Base-by-base conservation (phyloP, 1,284 basidiomycete genomes). In the Pisolithus thermaeus region DNA sequence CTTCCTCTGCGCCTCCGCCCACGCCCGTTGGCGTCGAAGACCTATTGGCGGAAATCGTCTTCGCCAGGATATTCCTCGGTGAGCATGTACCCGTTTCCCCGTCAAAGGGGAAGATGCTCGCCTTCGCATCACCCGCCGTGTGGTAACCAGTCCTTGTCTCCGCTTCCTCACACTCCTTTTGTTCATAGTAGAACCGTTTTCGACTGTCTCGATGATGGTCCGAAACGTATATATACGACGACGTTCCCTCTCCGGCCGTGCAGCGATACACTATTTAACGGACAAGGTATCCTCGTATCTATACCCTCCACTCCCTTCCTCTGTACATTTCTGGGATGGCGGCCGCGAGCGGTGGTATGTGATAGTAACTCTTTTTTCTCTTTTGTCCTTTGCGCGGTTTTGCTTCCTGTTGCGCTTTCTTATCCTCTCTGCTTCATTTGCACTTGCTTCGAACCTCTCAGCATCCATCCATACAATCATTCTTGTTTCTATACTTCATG, bases 1-100 rank as follows among this genome's bases (percentile, higher is more conserved):
- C 80, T 2, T 79, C 78, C 1, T 76, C 78, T 1, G 76, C 70
- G 0, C 78, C 80, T 11, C 80, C 80, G 0, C 71, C 73, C 7
- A 82, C 81, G 2, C 80, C 80, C 0, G 65, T 71, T 2, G 73
- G 76, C 14, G 69, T 70, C 55, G 77, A 76, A 50, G 74, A 79
- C 49, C 62, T 68, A 40, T 68, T 64, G 2, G 73, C 73, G 2
- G 73, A 75, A 61, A 77, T 72, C 73, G 16, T 70, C 70, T 0
- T 70, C 74, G 40, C 65, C 68, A 12, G 54, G 59, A 23, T 61
- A 74, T 52, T 32, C 65, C 47, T 65, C 57, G 23, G 58, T 55
- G 65, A 27, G 25, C 57, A 66, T 5, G 61, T 68, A 20, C 67
- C 67, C 0, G 1, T 61, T 54, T 54, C 53, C 48, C 67, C 57